A percentile compares a stretch with the other conserved stretches of the same genome.
These are phyloP conservation scores for Nyssa sinensis DNA, from an alignment of 148 eudicot species.

Conservation along the genomic window DNA sequence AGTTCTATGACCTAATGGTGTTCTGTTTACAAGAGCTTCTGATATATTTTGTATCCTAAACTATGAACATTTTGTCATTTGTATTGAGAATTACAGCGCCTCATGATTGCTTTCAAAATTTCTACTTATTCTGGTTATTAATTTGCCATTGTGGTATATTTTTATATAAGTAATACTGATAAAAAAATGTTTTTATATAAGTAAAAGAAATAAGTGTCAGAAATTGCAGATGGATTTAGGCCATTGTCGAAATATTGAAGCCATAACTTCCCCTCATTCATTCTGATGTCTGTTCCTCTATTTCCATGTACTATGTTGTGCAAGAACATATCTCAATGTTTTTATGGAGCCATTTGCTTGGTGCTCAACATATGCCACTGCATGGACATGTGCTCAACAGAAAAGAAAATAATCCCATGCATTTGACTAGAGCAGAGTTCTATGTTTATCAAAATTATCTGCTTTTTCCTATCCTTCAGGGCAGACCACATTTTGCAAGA, in stretches of 20 bases:
- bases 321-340: not conserved
- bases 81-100: not conserved
- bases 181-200: too few relatives aligned
- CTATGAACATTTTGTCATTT: not conserved
- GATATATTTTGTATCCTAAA: not conserved
- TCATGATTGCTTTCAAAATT: not conserved
- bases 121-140: not conserved
- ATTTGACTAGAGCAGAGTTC: not conserved
- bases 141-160: not conserved
- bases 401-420: not conserved
- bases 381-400: not conserved
- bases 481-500: constrained; percentile 52
- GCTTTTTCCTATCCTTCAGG: constrained; percentile 25
- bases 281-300: not conserved
- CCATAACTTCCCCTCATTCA: not conserved
- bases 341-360: not conserved
- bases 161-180: not conserved
- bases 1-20: not conserved
- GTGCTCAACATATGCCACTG: not conserved
- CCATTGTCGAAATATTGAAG: not conserved
- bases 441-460: not conserved
- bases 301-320: not conserved
- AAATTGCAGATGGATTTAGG: not conserved
- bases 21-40: not conserved
- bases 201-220: not conserved